phyloP scores from a whole-genome alignment of 164 flowering plant genomes.

The Stephania cephalantha region DNA sequence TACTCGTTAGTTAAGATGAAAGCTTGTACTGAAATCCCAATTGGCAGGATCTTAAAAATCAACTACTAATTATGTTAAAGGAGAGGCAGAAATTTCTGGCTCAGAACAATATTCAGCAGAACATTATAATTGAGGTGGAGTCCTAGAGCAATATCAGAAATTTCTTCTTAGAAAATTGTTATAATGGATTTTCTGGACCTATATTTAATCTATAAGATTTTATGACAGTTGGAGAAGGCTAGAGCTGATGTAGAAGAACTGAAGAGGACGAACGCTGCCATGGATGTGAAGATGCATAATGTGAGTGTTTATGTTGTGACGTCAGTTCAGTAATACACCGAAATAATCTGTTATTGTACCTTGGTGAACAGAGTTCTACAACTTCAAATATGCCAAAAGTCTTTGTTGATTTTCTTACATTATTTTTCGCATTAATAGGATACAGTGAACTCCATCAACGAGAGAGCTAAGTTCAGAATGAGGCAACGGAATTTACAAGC shows the following conservation, averaged over 20 bases:
- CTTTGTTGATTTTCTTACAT: not conserved
- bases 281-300: conserved; percentile 42
- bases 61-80: conserved; percentile 21
- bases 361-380: not conserved
- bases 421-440: conserved; percentile 30
- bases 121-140: conserved; percentile 18
- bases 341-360: not conserved
- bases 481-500: conserved; percentile 60
- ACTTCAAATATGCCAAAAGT: too few species aligned
- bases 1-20: not conserved
- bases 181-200: not conserved
- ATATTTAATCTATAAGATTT: conserved; percentile 5
- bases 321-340: not conserved
- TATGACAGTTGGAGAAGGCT: conserved; percentile 31
- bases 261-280: conserved; percentile 14
- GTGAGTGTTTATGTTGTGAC: conserved; percentile 29
- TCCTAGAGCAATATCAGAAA: conserved; percentile 16
- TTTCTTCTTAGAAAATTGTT: conserved; percentile 1
- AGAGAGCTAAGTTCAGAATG: conserved; percentile 62
- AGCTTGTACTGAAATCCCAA: not conserved
- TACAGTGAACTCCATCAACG: conserved; percentile 23
- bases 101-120: conserved; percentile 22
- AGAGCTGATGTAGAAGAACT: conserved; percentile 38
- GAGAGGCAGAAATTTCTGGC: conserved; percentile 35
- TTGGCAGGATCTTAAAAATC: conserved; percentile 15